Evolutionary conservation across 1,139 yeast species (phyloP).

Genomic region (Candida pseudocylindracea): DNA sequence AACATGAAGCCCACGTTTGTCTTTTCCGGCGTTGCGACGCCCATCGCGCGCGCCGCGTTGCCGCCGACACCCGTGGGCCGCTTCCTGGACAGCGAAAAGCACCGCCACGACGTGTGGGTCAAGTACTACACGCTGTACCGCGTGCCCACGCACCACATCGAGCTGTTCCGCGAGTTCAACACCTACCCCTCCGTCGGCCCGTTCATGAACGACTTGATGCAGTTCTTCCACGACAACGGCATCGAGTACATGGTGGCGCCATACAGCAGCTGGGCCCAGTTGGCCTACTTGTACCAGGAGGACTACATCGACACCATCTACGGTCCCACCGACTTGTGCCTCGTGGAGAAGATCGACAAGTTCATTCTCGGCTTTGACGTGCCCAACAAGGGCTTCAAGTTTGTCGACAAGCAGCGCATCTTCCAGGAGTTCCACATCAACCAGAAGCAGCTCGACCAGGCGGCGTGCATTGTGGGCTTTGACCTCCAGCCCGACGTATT

Average conservation of each 20-base stretch:
- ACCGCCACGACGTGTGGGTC: slow-evolving; percentile 23
- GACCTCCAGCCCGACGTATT: slow-evolving; percentile 47
- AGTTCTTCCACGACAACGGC: slow-evolving; percentile 29
- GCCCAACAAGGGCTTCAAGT: slow-evolving; percentile 39
- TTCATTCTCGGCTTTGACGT: slow-evolving; percentile 57
- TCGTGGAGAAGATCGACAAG: slow-evolving; percentile 43
- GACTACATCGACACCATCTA: slow-evolving; percentile 51
- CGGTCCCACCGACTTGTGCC: slow-evolving; percentile 55
- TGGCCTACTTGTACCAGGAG: slow-evolving; percentile 41
- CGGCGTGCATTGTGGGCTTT: slow-evolving; percentile 61
- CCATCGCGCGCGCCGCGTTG: neutral
- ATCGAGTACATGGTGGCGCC: slow-evolving; percentile 67
- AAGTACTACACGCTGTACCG: slow-evolving; percentile 5
- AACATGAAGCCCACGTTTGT: slow-evolving; percentile 62
- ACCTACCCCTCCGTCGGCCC: slow-evolving; percentile 25
- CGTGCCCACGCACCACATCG: slow-evolving; percentile 3
- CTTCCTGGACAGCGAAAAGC: slow-evolving; percentile 18
- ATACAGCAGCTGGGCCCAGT: slow-evolving; percentile 60
- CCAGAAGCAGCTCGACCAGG: slow-evolving; percentile 50
- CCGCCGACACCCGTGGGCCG: too few relatives aligned
- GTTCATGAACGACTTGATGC: slow-evolving; percentile 30
- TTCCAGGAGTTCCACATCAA: slow-evolving; percentile 36
- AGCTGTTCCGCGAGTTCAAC: slow-evolving; percentile 21
- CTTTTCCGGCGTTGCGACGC: slow-evolving; percentile 28
- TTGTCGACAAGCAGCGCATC: slow-evolving; percentile 35